Evolutionary conservation across 768 basidiomycete genomes (phyloP), one percentile per base, ranked within the genome.

Genomic region (Lyophyllum decastes): DNA sequence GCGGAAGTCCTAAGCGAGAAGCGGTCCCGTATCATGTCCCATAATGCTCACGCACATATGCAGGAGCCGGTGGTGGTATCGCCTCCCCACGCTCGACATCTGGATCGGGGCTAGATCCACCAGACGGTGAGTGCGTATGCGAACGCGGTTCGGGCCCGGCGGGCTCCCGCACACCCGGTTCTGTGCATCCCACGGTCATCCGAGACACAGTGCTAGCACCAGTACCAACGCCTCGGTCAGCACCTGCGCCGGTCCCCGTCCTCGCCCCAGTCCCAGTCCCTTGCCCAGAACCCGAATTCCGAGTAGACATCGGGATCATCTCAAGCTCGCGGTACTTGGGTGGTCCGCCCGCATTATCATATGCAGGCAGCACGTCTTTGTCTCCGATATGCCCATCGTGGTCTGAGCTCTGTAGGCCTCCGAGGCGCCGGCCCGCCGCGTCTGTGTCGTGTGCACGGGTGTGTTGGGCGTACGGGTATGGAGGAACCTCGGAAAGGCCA

Each of bases 301-400:
- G 33, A 16, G 47, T 25, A 35, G 56, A 40, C 45, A 54, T 51
- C 33, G 56, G 40, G 38, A 54, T 47, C n/a, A 55, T 26, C 26
- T 41, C 50, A 10, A 58, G 53, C 44, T 76, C 76, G 0, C 65
- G 35, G 61, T 83, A 83, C 53, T 76, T 79, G 25, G 82, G 82
- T 25, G 81, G 82, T 10, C 78, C 72, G 27, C 80, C 81, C 12
- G 65, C 49, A 14, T 60, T 66, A 44, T 82, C 76, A 46, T 83
- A 83, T 4, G 80, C 78, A 8, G 82, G 82, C 24, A 83, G 72
- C 0, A 64, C 56, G 30, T 83, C 82, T 59, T 82, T 82, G 57
- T 78, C 76, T 0, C 68, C 66, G 54, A 70, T 58, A 11, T 63
- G 64, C 17, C 59, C 63, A 22, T 73, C 75, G 50, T 73, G 73